phyloP scores from a whole-genome alignment of 1,139 yeast species.

The Blastobotrys illinoisensis region DNA sequence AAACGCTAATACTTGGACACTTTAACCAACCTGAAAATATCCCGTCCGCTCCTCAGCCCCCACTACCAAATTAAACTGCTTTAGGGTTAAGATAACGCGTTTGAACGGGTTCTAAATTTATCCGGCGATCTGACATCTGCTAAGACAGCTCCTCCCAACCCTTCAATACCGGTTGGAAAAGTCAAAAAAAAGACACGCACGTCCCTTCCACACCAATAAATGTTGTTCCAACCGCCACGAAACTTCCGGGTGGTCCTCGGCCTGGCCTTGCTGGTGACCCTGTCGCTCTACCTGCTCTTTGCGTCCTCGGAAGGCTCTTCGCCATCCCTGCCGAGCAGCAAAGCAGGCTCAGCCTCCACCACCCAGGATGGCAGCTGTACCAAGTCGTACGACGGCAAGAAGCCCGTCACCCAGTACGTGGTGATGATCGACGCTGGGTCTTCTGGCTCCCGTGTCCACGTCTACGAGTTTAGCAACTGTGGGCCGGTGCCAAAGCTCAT shows the following conservation, averaged over 20 bases:
- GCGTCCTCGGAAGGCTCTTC: neutral
- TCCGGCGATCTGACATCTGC: neutral
- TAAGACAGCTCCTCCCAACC: neutral
- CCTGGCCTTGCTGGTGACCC: slow-evolving; percentile 6
- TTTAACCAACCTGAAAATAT: no score
- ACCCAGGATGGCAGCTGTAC: slow-evolving; percentile 21
- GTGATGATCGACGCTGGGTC: slow-evolving; percentile 97
- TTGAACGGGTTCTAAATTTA: neutral
- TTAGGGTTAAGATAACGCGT: neutral
- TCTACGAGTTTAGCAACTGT: slow-evolving; percentile 86
- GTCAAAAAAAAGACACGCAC: neutral
- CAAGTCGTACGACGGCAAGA: slow-evolving; percentile 32
- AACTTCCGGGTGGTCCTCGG: slow-evolving; percentile 8
- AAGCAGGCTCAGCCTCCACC: neutral
- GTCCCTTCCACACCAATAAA: neutral
- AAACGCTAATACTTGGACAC: no score
- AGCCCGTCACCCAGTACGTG: slow-evolving; percentile 49
- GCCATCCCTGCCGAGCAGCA: neutral
- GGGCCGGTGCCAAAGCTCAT: slow-evolving; percentile 69
- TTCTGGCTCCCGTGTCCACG: slow-evolving; percentile 92
- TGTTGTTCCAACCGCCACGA: neutral
- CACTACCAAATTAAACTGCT: neutral
- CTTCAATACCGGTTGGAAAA: neutral
- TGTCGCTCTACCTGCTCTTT: slow-evolving; percentile 8
- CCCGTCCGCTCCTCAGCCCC: no score